Evolutionary conservation across 2,329 filamentous ascomycete species (phyloP), one percentile per base, ranked within the genome.

Genomic region (Fusarium sublunatum): DNA sequence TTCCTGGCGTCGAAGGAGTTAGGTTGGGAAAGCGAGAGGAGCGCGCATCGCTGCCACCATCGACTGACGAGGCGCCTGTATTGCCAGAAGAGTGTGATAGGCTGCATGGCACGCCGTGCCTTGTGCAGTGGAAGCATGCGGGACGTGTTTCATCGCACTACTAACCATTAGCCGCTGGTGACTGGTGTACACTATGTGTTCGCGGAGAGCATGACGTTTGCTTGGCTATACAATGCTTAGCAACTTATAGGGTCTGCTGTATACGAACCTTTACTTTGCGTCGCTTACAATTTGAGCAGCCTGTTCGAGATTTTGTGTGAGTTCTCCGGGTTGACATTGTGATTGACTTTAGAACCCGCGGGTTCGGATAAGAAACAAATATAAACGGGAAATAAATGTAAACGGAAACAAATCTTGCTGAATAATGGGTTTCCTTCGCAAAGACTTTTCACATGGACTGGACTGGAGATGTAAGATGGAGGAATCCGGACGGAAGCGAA

Each of bases 291-390:
- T 73, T 71, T 36, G 50, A 51, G 54, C 73, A 75, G 38, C 73
- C 73, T 11, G 63, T 74, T 10, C 73, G 69, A 52, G 73, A 74
- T 56, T 75, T 75, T 41, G 71, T 79, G 7, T 75, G 73, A 26
- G 71, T 66, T 26, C 72, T 68, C 42, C 72, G 65, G 28, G 67
- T 57, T 31, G 68, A 48, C 69, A 71, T 71, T 53, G 39, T 44
- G 45, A 49, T 57, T 47, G 44, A 39, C 11, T 50, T 43, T 15
- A 4, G 9, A 54, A 54, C 44, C 66, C 68, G 68, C 68, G 68
- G 61, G 28, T 67, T 70, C 64, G 68, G 34, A 41, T 29, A 13
- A 54, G 24, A 31, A 29, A 24, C 8, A 40, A 24, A 42, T 15
- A 31, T 11, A 15, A 53, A 66, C 29, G 44, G 40, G 38, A 52